These are phyloP conservation scores for Diaporthe citri DNA, from an alignment of 2,329 filamentous ascomycete genomes.

Conservation along the genomic window DNA sequence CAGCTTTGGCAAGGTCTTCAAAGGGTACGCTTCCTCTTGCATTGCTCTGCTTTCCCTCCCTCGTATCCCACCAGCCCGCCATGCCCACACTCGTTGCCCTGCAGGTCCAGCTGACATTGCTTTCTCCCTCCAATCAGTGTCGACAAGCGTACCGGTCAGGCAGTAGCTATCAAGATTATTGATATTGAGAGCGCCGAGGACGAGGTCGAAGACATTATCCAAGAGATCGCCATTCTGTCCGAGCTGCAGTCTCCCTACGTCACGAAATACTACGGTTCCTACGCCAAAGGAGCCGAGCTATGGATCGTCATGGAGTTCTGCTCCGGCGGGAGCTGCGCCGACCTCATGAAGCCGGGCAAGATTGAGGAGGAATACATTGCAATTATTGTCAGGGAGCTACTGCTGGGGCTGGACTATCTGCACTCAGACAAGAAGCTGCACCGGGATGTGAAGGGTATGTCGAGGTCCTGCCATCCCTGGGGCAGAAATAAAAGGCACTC, in stretches of 20 bases:
- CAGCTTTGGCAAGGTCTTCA: constrained; percentile 98
- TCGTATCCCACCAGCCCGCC: constrained; percentile 35
- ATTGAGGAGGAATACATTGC: constrained; percentile 97
- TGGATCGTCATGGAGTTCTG: constrained; percentile 99
- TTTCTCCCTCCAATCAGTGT: constrained; percentile 67
- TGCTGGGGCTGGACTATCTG: constrained; percentile 91
- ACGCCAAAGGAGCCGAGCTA: constrained; percentile 92
- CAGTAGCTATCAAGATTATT: constrained; percentile 98
- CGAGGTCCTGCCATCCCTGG: neutral
- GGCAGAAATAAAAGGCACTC: neutral
- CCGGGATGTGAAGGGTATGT: constrained; percentile 90
- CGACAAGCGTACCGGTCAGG: constrained; percentile 91
- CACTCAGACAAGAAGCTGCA: constrained; percentile 97
- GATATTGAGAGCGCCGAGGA: constrained; percentile 99
- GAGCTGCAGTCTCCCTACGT: constrained; percentile 96
- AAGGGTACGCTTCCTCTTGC: constrained; percentile 74
- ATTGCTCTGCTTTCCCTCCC: neutral
- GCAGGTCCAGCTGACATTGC: constrained; percentile 36
- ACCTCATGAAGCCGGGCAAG: constrained; percentile 92
- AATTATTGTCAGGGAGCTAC: constrained; percentile 90
- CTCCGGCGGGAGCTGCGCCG: constrained; percentile 94
- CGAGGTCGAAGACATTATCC: constrained; percentile 99
- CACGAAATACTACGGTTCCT: constrained; percentile 97
- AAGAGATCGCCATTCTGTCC: constrained; percentile 97
- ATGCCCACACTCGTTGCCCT: neutral